Evolutionary conservation across 192 early-diverging fungal species (phyloP).

Genomic region (Umbelopsis isabellina): DNA sequence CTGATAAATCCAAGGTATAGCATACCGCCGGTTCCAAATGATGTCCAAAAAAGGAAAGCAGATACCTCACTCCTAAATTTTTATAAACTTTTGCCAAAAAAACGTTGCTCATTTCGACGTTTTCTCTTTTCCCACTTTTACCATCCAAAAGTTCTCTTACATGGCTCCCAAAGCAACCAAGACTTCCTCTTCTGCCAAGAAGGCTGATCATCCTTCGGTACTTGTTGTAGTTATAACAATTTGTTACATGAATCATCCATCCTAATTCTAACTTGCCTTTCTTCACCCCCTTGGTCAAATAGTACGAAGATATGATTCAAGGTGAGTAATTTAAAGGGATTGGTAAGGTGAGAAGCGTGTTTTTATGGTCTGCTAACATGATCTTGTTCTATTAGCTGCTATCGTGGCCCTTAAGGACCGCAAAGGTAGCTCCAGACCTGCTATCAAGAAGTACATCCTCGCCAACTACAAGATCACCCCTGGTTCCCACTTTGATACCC

Average conservation of each 20-base stretch:
- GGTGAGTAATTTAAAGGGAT: slow-evolving; percentile 4
- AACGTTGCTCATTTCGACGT: neutral
- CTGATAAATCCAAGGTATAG: neutral
- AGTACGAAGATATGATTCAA: slow-evolving; percentile 45
- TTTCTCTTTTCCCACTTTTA: neutral
- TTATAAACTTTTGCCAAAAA: slow-evolving; percentile 9
- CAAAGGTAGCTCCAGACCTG: slow-evolving; percentile 69
- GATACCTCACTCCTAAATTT: slow-evolving; percentile 6
- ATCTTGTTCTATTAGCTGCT: slow-evolving; percentile 33
- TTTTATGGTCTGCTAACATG: neutral
- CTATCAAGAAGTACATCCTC: slow-evolving; percentile 80
- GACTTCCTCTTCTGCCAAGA: slow-evolving; percentile 30
- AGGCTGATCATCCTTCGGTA: slow-evolving; percentile 41
- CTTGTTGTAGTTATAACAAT: neutral
- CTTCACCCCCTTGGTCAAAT: slow-evolving; percentile 7
- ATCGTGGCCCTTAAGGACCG: slow-evolving; percentile 68
- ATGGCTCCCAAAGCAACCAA: slow-evolving; percentile 23
- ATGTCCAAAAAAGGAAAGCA: slow-evolving; percentile 5
- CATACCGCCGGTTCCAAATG: neutral
- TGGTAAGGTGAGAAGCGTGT: neutral
- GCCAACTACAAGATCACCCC: slow-evolving; percentile 63
- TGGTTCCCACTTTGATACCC: slow-evolving; percentile 54
- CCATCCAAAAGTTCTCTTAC: neutral
- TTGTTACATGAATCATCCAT: neutral
- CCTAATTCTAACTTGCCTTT: neutral